A percentile compares a stretch with the other conserved stretches of the same genome.
Conservation (phyloP, 2,329 filamentous ascomycete genomes). For the Hymenoscyphus repandus region DNA sequence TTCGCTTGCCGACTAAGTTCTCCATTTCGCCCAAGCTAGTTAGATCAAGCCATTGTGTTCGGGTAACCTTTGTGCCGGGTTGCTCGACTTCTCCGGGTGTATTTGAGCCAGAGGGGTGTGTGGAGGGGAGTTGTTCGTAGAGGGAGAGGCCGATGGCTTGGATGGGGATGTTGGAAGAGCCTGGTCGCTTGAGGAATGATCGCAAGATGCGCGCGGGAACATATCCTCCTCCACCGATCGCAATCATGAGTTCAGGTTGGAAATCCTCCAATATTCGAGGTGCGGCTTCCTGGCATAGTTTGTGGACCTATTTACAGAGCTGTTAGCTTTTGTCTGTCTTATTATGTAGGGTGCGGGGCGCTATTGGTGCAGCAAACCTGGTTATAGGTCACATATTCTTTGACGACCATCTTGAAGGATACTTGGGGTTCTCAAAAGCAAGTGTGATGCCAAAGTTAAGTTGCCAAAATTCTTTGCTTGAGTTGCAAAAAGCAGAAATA, state of each 20-base stretch:
- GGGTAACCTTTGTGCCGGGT: conserved; percentile 88
- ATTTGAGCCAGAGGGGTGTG: conserved; percentile 45
- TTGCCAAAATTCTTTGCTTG: neutral
- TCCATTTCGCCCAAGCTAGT: conserved; percentile 76
- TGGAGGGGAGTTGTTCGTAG: conserved; percentile 72
- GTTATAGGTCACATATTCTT: conserved; percentile 88
- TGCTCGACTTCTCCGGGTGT: conserved; percentile 51
- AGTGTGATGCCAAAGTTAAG: neutral
- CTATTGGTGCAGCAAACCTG: conserved; percentile 52
- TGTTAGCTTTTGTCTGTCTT: conserved; percentile 15
- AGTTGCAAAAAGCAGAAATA: neutral
- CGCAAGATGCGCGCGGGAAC: conserved; percentile 94
- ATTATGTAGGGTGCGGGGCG: conserved; percentile 8
- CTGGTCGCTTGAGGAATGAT: conserved; percentile 90
- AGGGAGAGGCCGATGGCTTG: conserved; percentile 97
- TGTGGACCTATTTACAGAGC: conserved; percentile 68
- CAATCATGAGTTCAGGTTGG: conserved; percentile 94
- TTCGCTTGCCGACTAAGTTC: conserved; percentile 84
- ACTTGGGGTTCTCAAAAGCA: neutral
- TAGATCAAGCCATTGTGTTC: conserved; percentile 97
- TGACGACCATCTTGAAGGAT: conserved; percentile 64
- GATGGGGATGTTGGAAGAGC: conserved; percentile 91
- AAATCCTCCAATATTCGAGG: conserved; percentile 76
- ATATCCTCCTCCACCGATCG: conserved; percentile 95
- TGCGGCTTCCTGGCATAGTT: conserved; percentile 86